phyloP scores from a whole-genome alignment of 257 asterid species.

The Solanum corneliomulleri region DNA sequence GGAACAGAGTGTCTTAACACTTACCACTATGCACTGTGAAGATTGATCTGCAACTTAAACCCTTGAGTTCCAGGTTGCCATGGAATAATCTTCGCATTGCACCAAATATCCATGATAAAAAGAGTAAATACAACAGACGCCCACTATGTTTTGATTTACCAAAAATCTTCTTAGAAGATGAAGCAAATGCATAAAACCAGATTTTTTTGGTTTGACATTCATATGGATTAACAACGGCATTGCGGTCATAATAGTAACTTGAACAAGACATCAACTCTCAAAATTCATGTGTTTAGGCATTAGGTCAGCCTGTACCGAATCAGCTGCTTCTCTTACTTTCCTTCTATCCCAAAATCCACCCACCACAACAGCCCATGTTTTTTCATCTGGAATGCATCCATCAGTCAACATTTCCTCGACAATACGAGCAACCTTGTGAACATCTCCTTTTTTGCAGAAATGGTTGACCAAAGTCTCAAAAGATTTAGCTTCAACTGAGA shows the following conservation, averaged over 20 bases:
- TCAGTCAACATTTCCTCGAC: slow-evolving; percentile 71
- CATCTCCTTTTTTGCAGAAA: slow-evolving; percentile 49
- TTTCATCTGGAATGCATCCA: slow-evolving; percentile 62
- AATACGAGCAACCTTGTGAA: slow-evolving; percentile 56
- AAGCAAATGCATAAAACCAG: background rate
- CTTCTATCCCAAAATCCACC: slow-evolving; percentile 56
- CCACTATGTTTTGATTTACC: background rate
- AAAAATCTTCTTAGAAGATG: background rate
- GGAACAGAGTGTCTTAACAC: background rate
- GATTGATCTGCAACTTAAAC: background rate
- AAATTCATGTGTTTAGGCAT: slow-evolving; percentile 10
- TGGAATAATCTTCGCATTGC: background rate
- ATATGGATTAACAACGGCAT: background rate
- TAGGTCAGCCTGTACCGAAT: slow-evolving; percentile 27
- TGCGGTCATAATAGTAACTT: background rate
- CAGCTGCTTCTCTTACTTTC: slow-evolving; percentile 59
- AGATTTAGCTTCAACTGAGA: slow-evolving; percentile 57
- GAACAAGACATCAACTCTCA: slow-evolving; percentile 10
- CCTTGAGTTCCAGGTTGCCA: background rate
- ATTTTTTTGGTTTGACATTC: background rate
- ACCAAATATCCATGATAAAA: background rate
- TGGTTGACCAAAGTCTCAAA: slow-evolving; percentile 42
- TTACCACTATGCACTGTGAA: background rate
- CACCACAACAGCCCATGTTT: slow-evolving; percentile 48
- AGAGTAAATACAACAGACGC: background rate